These are phyloP conservation scores for Peronospora farinosa DNA, from an alignment of 352 stramenopile genomes.

Conservation along the genomic window DNA sequence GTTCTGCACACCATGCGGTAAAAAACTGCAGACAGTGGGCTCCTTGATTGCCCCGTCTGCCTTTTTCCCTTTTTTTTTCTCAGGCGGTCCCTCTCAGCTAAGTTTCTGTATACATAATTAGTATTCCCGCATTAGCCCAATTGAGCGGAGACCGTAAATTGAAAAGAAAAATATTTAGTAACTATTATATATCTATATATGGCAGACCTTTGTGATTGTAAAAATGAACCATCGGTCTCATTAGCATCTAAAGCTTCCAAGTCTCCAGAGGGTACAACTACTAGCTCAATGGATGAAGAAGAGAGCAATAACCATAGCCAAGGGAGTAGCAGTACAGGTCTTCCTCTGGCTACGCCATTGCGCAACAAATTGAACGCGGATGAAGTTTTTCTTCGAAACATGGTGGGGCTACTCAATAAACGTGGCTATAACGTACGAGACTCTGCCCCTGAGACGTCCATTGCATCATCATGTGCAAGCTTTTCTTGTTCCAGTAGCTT, in stretches of 20 bases:
- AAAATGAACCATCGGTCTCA: slow-evolving; percentile 17
- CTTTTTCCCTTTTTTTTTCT: slow-evolving; percentile 11
- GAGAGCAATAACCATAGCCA: slow-evolving; percentile 9
- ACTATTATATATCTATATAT: too few species aligned
- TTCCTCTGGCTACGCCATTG: slow-evolving; percentile 12
- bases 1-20: slow-evolving; percentile 10
- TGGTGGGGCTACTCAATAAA: slow-evolving; percentile 75
- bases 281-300: slow-evolving; percentile 27
- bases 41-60: not conserved
- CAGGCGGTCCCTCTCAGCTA: slow-evolving; percentile 6
- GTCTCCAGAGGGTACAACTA: slow-evolving; percentile 11
- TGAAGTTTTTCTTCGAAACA: slow-evolving; percentile 60
- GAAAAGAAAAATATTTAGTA: too few species aligned
- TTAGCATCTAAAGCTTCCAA: slow-evolving; percentile 1
- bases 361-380: slow-evolving; percentile 31
- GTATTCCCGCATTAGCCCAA: slow-evolving; percentile 16
- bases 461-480: slow-evolving; percentile 40
- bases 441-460: slow-evolving; percentile 50
- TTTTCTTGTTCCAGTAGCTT: slow-evolving; percentile 41
- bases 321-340: slow-evolving; percentile 7
- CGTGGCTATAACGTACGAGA: slow-evolving; percentile 79
- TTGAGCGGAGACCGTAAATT: not conserved
- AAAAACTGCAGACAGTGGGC: slow-evolving; percentile 13
- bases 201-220: slow-evolving; percentile 5
- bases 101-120: not conserved